These are phyloP conservation scores for Aurinia saxatilis DNA, from an alignment of 345 rosid species.

Conservation along the genomic window DNA sequence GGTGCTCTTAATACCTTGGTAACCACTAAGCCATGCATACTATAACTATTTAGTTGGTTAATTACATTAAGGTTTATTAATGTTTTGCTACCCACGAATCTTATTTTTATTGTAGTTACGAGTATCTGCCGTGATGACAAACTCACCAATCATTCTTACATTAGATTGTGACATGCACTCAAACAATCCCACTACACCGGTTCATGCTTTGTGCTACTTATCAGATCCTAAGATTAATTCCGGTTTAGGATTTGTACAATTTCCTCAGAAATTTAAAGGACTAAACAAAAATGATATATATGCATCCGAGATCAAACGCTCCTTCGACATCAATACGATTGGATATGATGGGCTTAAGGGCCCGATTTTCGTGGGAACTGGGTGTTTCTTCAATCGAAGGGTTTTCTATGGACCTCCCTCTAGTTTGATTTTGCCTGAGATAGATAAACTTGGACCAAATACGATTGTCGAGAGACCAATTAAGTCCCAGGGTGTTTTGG, in stretches of 20 bases:
- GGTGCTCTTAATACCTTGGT: constrained; percentile 72
- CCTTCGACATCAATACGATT: constrained; percentile 32
- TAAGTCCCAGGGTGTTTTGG: constrained; percentile 14
- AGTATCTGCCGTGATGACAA: constrained; percentile 61
- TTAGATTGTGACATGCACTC: constrained; percentile 83
- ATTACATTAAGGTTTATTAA: background rate
- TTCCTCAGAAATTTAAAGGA: constrained; percentile 59
- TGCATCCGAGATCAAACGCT: constrained; percentile 30
- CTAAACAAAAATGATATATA: constrained; percentile 53
- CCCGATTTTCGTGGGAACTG: constrained; percentile 46
- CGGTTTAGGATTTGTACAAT: constrained; percentile 43
- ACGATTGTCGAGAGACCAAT: constrained; percentile 27
- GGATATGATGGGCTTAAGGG: constrained; percentile 56
- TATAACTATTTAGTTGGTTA: background rate
- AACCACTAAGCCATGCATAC: background rate
- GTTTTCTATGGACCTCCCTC: constrained; percentile 47
- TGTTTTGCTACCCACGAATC: background rate
- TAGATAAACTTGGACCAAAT: constrained; percentile 31
- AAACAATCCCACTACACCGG: constrained; percentile 51
- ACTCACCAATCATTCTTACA: constrained; percentile 59
- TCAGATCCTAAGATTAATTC: constrained; percentile 31
- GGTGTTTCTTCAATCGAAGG: constrained; percentile 53
- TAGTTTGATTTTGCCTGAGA: constrained; percentile 18
- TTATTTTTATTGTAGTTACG: constrained; percentile 38
- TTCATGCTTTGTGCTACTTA: constrained; percentile 45